Evolutionary conservation across 2,329 filamentous ascomycete species (phyloP).

Genomic region (Xylariaceae sp.): DNA sequence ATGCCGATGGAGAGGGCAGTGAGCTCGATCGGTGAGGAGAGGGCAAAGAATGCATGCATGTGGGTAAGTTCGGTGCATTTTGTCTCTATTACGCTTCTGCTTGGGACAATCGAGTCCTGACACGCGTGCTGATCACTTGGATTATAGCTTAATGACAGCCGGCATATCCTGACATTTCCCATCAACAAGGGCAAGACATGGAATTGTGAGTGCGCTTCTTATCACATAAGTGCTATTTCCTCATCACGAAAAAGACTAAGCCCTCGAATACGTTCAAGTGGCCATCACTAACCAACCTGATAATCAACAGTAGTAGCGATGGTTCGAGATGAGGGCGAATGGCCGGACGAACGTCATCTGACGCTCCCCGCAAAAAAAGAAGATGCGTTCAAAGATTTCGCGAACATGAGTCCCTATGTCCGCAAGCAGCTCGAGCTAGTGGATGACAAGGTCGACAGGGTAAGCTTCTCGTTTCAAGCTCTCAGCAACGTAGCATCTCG

Average conservation of each 20-base stretch:
- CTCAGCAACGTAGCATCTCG: background rate
- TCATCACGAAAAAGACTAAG: too few relatives aligned
- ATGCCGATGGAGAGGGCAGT: slow-evolving; percentile 47
- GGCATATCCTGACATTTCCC: slow-evolving; percentile 57
- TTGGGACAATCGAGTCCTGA: too few relatives aligned
- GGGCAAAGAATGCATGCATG: slow-evolving; percentile 16
- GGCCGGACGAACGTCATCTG: slow-evolving; percentile 2
- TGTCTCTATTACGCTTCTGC: too few relatives aligned
- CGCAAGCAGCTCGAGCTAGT: slow-evolving; percentile 1
- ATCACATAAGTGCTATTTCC: too few relatives aligned
- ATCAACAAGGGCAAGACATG: slow-evolving; percentile 3
- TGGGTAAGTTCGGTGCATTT: background rate
- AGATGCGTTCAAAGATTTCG: slow-evolving; percentile 1
- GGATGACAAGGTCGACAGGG: slow-evolving; percentile 18
- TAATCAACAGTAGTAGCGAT: slow-evolving; percentile 2
- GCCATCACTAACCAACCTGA: too few relatives aligned
- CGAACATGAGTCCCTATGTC: slow-evolving; percentile 1
- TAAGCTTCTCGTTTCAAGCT: background rate
- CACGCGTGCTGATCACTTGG: background rate
- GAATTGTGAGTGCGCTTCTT: background rate
- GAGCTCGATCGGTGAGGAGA: slow-evolving; percentile 40
- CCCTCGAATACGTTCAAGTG: too few relatives aligned
- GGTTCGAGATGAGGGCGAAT: slow-evolving; percentile 1
- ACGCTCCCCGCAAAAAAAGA: slow-evolving; percentile 2
- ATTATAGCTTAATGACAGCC: slow-evolving; percentile 38